phyloP scores from a whole-genome alignment of 2,329 filamentous ascomycete species.

The Monosporascus sp. region DNA sequence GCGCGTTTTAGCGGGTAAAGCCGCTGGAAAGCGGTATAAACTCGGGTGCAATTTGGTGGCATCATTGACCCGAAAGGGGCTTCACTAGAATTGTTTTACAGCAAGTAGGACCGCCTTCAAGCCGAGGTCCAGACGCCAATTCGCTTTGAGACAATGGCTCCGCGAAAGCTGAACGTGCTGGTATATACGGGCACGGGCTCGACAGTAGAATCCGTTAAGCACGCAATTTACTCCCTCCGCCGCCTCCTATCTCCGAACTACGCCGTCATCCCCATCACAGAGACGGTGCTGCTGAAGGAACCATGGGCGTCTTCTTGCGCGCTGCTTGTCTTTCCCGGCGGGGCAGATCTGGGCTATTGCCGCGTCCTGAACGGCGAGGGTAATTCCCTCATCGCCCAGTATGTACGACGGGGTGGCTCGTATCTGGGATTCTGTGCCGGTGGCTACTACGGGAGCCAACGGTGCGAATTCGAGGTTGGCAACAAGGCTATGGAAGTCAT shows the following conservation, averaged over 20 bases:
- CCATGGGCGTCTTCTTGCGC: conserved; percentile 87
- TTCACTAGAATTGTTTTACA: neutral
- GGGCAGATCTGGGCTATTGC: conserved; percentile 91
- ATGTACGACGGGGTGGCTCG: conserved; percentile 75
- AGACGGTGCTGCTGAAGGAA: conserved; percentile 77
- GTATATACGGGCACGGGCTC: conserved; percentile 92
- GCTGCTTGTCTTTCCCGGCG: conserved; percentile 85
- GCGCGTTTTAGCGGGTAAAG: neutral
- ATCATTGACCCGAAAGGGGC: no score
- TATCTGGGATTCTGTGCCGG: conserved; percentile 94
- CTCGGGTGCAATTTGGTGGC: neutral
- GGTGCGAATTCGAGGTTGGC: conserved; percentile 90
- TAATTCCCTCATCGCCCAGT: conserved; percentile 78
- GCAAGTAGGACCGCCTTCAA: no score
- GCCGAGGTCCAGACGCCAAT: no score
- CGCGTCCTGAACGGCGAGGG: conserved; percentile 80
- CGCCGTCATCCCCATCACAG: conserved; percentile 80
- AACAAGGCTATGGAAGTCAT: conserved; percentile 77
- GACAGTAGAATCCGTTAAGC: conserved; percentile 81
- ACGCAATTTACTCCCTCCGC: conserved; percentile 82
- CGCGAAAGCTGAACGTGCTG: conserved; percentile 78
- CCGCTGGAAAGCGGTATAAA: neutral
- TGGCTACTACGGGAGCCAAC: conserved; percentile 78
- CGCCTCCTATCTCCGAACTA: conserved; percentile 85
- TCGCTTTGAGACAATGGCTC: conserved; percentile 45